phyloP scores from a whole-genome alignment of 2,329 filamentous ascomycete species.

The Colletotrichum echinochloae region DNA sequence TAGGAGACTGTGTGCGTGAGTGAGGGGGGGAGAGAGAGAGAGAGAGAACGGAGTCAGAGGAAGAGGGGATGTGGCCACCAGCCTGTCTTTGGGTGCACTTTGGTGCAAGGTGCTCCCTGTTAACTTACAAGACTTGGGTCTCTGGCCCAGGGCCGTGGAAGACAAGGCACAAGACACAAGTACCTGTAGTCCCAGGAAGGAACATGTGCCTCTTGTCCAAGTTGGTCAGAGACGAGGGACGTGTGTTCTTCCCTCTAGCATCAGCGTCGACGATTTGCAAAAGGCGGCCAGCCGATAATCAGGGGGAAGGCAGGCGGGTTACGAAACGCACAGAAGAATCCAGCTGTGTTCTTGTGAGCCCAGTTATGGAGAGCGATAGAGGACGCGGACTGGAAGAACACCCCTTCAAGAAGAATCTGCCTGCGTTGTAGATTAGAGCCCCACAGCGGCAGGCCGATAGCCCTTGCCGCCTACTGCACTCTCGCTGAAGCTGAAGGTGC shows the following conservation, averaged over 20 bases:
- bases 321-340: background rate
- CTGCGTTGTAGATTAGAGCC: background rate
- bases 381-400: background rate
- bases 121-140: background rate
- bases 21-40: background rate
- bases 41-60: background rate
- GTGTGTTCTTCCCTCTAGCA: background rate
- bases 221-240: slow-evolving; percentile 9
- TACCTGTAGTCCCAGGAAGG: background rate
- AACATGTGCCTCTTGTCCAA: slow-evolving; percentile 14
- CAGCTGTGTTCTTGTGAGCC: background rate
- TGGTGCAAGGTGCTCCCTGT: slow-evolving; percentile 1
- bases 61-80: background rate
- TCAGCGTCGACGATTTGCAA: slow-evolving; percentile 4
- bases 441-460: background rate
- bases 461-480: background rate
- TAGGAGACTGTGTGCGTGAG: too few relatives aligned
- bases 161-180: slow-evolving; percentile 1
- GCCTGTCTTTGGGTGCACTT: slow-evolving; percentile 19
- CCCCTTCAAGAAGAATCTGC: background rate
- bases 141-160: background rate
- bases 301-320: background rate
- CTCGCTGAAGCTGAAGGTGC: slow-evolving; percentile 10
- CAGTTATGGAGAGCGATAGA: background rate
- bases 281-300: background rate